Base-by-base conservation (phyloP, 257 asterid genomes). In the Salvia splendens region DNA sequence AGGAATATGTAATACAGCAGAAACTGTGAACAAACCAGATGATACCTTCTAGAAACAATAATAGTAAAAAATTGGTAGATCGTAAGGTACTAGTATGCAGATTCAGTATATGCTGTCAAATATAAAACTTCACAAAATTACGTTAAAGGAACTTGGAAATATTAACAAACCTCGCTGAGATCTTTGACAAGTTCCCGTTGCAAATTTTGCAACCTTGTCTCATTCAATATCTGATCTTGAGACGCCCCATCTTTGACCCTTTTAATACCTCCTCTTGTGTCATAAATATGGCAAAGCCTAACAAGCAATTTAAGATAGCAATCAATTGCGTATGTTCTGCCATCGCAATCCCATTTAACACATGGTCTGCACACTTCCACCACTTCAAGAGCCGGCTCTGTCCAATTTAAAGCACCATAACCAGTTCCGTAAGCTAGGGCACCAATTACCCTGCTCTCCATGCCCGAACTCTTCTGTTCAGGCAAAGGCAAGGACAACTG, bases 301-400 rank as follows among this genome's bases (percentile, higher is more conserved):
- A 92, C 98, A 70, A 92, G 89, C 83, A 92, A 81, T 82, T 92
- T 92, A 70, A 92, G 80, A 72, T 89, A 89, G 84, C 96, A 92
- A 87, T 92, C 98, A 66, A 92, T 82, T 47, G 98, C 98, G 78
- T 92, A 92, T 46, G 95, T 87, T 74, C 98, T 84, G 48, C 98
- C 95, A 64, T 87, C 96, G 57, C 98, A 92, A 65, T 87, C 98
- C 98, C 98, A 92, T 75, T 77, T 89, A 69, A 85, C 95, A 78
- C 98, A 92, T 28, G 98, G 98, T 72, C 92, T 84, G 78, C 98
- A 92, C 70, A 92, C 98, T 85, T 92, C 98, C 70, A 92, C 98
- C 70, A 92, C 98, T 81, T 92, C 98, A 78, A 92, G 75, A 70
- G 98, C 95, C 24, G 98, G 90, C 75, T 92, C 98, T 45, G 96